These are phyloP conservation scores for Nadsonia fulvescens DNA, from an alignment of 805 yeast genomes.

Conservation along the genomic window DNA sequence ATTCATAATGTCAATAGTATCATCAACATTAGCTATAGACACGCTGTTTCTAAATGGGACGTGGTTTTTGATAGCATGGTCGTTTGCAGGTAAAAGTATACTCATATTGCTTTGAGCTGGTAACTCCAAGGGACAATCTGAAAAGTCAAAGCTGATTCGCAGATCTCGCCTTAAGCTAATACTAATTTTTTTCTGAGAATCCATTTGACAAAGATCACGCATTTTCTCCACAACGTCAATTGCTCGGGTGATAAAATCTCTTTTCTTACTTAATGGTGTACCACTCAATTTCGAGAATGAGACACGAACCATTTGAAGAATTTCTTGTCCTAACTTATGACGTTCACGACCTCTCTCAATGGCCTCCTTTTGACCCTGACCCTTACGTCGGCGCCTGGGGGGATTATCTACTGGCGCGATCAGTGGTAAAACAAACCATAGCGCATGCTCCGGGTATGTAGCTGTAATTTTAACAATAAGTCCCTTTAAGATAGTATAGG, in stretches of 20 bases:
- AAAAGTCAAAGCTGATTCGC: conserved; percentile 2
- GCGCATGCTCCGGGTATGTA: conserved; percentile 60
- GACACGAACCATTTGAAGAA: too few relatives aligned
- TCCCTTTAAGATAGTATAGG: conserved; percentile 36
- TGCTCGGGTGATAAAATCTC: neutral
- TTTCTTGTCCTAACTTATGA: too few relatives aligned
- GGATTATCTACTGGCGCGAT: too few relatives aligned
- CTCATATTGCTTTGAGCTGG: conserved; percentile 13
- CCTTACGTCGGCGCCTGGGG: too few relatives aligned
- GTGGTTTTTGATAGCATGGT: too few relatives aligned
- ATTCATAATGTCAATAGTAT: conserved; percentile 47
- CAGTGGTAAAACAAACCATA: conserved; percentile 52
- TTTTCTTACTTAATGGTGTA: conserved; percentile 1
- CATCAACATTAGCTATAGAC: conserved; percentile 49
- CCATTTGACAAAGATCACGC: conserved; percentile 1
- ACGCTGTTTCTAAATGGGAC: conserved; percentile 12
- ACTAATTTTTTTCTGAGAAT: conserved; percentile 1
- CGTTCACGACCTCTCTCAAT: too few relatives aligned
- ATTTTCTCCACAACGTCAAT: conserved; percentile 1
- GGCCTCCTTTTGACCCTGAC: too few relatives aligned
- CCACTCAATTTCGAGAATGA: conserved; percentile 1
- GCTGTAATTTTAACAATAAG: conserved; percentile 39
- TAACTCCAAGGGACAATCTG: conserved; percentile 10
- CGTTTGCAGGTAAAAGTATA: too few relatives aligned
- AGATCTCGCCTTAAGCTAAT: conserved; percentile 2